Percentiles rank a stretch among this genome's conserved stretches.
These are phyloP conservation scores for Eimeria sp. DNA, from an alignment of 169 alveolate species.

Conservation along the genomic window DNA sequence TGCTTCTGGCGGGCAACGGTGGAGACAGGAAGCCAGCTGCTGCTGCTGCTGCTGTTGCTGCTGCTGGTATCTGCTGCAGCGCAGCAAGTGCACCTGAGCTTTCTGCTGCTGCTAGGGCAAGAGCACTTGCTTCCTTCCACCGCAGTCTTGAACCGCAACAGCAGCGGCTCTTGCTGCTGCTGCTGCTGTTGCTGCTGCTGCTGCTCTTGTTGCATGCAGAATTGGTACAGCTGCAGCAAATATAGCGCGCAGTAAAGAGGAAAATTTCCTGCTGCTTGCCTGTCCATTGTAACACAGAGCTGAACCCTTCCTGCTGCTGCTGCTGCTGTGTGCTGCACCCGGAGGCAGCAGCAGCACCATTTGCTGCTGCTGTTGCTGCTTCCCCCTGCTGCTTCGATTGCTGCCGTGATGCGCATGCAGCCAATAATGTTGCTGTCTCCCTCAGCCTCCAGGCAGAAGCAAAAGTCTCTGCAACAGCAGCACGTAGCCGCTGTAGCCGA, in stretches of 20 bases:
- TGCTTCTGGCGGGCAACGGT: constrained; percentile 28
- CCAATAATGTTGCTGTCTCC: neutral
- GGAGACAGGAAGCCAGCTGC: constrained; percentile 21
- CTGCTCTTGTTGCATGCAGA: neutral
- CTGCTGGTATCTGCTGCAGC: constrained; percentile 21
- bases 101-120: constrained; percentile 61
- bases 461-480: neutral
- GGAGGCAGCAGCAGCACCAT: neutral
- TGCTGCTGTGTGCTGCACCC: no score
- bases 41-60: constrained; percentile 16
- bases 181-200: constrained; percentile 37
- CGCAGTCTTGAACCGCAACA: neutral
- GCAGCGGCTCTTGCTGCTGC: constrained; percentile 26
- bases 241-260: neutral
- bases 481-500: constrained; percentile 44
- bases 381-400: neutral
- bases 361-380: constrained; percentile 27
- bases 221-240: no score
- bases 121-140: constrained; percentile 17
- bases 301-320: constrained; percentile 12
- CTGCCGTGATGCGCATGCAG: constrained; percentile 23
- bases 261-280: constrained; percentile 39
- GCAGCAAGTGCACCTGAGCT: constrained; percentile 17
- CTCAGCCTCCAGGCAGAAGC: constrained; percentile 31
- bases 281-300: neutral